A percentile compares a stretch with the other conserved stretches of the same genome.
Evolutionary conservation across 1,284 basidiomycete species (phyloP).

Genomic region (Fistulinella staudtii): DNA sequence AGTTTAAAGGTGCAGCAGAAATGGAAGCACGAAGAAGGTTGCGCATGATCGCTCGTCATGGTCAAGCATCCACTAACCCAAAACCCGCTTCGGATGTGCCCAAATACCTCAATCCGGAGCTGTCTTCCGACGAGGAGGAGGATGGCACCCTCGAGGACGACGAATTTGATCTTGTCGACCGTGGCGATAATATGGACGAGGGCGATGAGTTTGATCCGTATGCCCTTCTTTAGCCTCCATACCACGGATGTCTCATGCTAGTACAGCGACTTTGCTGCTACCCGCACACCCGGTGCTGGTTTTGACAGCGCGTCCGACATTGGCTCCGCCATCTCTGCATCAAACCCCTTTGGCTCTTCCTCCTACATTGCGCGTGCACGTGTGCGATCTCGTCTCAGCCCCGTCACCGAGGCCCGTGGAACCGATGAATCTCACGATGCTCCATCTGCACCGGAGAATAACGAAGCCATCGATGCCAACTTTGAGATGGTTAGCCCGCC

Average conservation of each 20-base stretch:
- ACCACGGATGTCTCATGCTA: conserved; percentile 1
- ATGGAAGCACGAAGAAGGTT: conserved; percentile 68
- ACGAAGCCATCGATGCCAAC: conserved; percentile 35
- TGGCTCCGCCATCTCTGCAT: conserved; percentile 46
- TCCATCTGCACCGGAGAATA: conserved; percentile 19
- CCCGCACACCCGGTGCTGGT: conserved; percentile 40
- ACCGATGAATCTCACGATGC: conserved; percentile 18
- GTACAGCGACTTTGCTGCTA: conserved; percentile 48
- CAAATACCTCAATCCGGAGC: conserved; percentile 42
- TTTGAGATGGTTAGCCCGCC: conserved; percentile 47
- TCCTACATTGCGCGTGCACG: conserved; percentile 42
- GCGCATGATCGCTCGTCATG: conserved; percentile 56
- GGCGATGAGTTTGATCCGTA: conserved; percentile 76
- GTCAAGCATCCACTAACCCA: conserved; percentile 31
- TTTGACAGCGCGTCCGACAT: conserved; percentile 59
- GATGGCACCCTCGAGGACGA: conserved; percentile 41
- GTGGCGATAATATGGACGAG: conserved; percentile 53
- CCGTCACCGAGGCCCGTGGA: conserved; percentile 53
- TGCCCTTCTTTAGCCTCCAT: conserved; percentile 27
- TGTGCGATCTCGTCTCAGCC: conserved; percentile 56
- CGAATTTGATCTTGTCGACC: conserved; percentile 48
- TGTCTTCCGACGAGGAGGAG: conserved; percentile 55
- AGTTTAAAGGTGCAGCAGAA: conserved; percentile 71
- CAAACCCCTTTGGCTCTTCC: conserved; percentile 47
- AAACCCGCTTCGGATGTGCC: conserved; percentile 30